These are phyloP conservation scores for barrel medic (Medicago truncatula) DNA, from an alignment of 306 rosid species.

Conservation along the genomic window MtrunA17r5.0-ANR NC_053048.1:39756001-39756500, in stretches of 20 bases:
- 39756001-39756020: constrained; percentile 26
- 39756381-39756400: constrained; percentile 12
- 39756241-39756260: constrained; percentile 54
- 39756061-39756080: constrained; percentile 31
- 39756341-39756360: constrained; percentile 23
- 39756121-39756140: constrained; percentile 54
- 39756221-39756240: constrained; percentile 59
- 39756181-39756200: constrained; percentile 36
- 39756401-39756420: constrained; percentile 37
- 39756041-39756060: constrained; percentile 18
- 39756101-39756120: constrained; percentile 48
- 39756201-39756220: constrained; percentile 51
- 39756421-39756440: constrained; percentile 51
- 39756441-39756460: constrained; percentile 52
- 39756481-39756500: constrained; percentile 28
- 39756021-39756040: constrained; percentile 26
- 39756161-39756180: constrained; percentile 36
- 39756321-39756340: constrained; percentile 1
- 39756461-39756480: constrained; percentile 27
- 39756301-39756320: background rate
- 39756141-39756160: constrained; percentile 47
- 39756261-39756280: constrained; percentile 41
- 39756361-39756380: constrained; percentile 12
- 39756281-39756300: background rate
- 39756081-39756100: constrained; percentile 38